Conservation (phyloP, 148 eudicot species). For the Pharnaceum exiguum region DNA sequence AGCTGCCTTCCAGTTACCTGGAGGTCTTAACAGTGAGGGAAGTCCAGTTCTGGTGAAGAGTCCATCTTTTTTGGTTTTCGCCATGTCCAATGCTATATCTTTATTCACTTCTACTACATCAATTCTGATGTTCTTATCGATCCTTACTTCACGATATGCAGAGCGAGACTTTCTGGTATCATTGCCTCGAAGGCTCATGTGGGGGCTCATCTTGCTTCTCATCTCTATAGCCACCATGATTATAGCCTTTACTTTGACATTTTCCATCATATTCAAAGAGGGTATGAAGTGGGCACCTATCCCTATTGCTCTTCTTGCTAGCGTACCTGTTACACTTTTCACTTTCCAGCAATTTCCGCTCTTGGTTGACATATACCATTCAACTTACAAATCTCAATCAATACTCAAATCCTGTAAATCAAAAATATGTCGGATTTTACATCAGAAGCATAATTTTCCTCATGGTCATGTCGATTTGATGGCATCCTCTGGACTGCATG, state of each 20-base stretch:
- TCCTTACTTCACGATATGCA: constrained; percentile 32
- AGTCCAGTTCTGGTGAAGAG: constrained; percentile 6
- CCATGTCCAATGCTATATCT: constrained; percentile 24
- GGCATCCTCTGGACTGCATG: background rate
- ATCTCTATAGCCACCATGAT: constrained; percentile 34
- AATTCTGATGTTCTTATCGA: constrained; percentile 26
- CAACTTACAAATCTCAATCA: constrained; percentile 14
- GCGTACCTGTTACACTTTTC: constrained; percentile 20
- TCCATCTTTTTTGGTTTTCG: constrained; percentile 14
- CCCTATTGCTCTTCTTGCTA: constrained; percentile 19
- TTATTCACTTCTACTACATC: constrained; percentile 28
- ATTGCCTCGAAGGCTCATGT: constrained; percentile 25
- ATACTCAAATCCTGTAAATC: constrained; percentile 5
- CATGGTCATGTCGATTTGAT: background rate
- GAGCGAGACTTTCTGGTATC: constrained; percentile 27
- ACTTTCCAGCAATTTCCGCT: constrained; percentile 22
- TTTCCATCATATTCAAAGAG: constrained; percentile 19
- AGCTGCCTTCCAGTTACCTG: constrained; percentile 26
- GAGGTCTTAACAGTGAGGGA: constrained; percentile 17
- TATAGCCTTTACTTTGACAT: constrained; percentile 20
- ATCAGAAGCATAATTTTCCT: background rate
- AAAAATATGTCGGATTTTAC: constrained; percentile 3
- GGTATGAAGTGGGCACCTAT: constrained; percentile 20
- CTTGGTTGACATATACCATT: constrained; percentile 11
- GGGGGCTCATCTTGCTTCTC: constrained; percentile 21